Conservation (phyloP, 495 filamentous ascomycete species). For the Aspergillus asperescens region DNA sequence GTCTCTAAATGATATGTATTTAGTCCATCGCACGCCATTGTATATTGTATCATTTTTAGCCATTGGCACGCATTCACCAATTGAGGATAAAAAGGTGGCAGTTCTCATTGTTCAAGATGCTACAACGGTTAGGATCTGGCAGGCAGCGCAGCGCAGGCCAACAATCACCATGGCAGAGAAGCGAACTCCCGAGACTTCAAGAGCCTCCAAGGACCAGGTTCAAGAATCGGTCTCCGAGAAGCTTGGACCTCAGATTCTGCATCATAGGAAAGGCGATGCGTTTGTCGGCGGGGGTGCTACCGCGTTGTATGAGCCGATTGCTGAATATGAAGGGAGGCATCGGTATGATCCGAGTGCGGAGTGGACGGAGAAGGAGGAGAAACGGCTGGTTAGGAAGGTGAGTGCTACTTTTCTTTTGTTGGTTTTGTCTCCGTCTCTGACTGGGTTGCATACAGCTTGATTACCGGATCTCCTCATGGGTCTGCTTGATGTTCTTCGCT, state of each 20-base stretch:
- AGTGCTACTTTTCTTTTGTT: neutral
- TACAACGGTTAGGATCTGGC: neutral
- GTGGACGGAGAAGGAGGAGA: slow-evolving; percentile 48
- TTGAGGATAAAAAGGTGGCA: neutral
- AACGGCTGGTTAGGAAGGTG: slow-evolving; percentile 22
- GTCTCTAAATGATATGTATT: neutral
- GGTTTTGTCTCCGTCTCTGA: neutral
- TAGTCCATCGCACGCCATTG: neutral
- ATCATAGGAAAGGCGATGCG: neutral
- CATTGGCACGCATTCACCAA: neutral
- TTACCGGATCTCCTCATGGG: slow-evolving; percentile 46
- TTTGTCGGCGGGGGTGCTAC: neutral
- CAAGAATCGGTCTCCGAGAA: neutral
- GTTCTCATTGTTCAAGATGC: neutral
- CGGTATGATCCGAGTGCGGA: slow-evolving; percentile 45
- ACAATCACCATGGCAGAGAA: neutral
- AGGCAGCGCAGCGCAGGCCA: too few species aligned
- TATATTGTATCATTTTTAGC: neutral
- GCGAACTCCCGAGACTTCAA: neutral
- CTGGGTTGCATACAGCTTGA: slow-evolving; percentile 21
- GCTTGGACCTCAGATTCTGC: neutral
- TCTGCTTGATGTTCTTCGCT: slow-evolving; percentile 73
- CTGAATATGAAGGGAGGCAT: slow-evolving; percentile 48
- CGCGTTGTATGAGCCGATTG: slow-evolving; percentile 23
- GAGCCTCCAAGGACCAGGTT: neutral